Base-by-base conservation (phyloP, 331 rosid species). In the Arachis monticola region DNA sequence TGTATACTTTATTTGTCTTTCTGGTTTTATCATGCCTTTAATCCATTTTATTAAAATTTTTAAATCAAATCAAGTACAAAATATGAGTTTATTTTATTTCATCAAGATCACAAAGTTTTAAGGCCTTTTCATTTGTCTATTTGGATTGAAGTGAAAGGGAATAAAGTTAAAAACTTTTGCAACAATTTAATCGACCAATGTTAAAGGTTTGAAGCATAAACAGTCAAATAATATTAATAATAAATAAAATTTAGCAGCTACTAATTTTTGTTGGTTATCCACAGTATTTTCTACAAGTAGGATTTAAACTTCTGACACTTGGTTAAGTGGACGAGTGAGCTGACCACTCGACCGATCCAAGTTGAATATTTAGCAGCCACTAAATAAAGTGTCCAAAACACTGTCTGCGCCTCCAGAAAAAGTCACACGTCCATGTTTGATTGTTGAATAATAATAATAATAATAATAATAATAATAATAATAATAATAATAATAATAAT, bases 341-440 rank as follows among this genome's bases (percentile, higher is more conserved):
- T 17, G 22, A 17, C 22, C 22, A 17, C 22, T 17, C 22, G 22
- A 17, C 22, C 22, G 22, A 17, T 17, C 22, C 22, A 17, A 17
- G 22, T 17, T 17, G 22, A 17, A 17, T 17, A 17, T 17, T 17
- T 53, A 53, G 41, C 10, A 53, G 52, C 10, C 38, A 69, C 10
- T 2, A 7, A n/a, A n/a, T n/a, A n/a, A 52, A 31, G 12, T 38
- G 40, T 17, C 44, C 57, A 31, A 45, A 22, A 58, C 13, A 72
- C 11, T 14, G 64, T 79, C 10, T 11, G 64, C 22, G 58, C 68
- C 63, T 64, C 30, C 63, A 64, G 4, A 78, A 77, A 77, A 10
- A 35, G 38, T 14, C 60, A 50, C 5, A 45, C 22, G 11, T 2
- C 9, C 35, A 55, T 3, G 32, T 52, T 30, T 30, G 60, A 51